Base-by-base conservation (phyloP, 768 basidiomycete species). In the Kwoniella dejecticola region DNA sequence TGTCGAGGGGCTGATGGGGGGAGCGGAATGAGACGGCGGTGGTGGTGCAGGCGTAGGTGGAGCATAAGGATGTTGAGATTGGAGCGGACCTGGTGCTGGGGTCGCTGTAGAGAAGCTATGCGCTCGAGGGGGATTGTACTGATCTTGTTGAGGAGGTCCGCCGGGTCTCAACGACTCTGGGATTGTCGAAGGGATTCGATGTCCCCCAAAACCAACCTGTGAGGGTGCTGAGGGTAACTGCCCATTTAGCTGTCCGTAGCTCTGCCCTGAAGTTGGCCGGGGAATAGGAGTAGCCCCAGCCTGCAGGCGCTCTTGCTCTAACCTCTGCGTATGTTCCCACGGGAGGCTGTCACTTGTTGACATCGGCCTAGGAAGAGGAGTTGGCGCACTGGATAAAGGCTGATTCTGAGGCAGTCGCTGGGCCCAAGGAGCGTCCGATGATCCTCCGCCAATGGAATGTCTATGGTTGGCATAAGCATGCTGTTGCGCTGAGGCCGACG, bases 371-470 rank as follows among this genome's bases (percentile, higher is more conserved):
- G 62, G 64, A 29, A 62, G 62, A 3, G 68, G 71, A n/a, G 68
- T 41, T 4, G 63, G 59, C 13, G 61, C 38, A n/a, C n/a, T n/a
- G 1, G 67, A 47, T 5, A 58, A 57, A 21, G 68, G 61, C 42
- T 70, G 68, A 17, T 48, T 21, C 53, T 70, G 71, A 13, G 67
- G 66, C 26, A 71, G 38, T 1, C 66, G 60, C 7, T 29, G 31
- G 0, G 56, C 57, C 73, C 73, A 75, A 3, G 73, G 73, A 23
- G 68, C 70, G 6, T 71, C 66, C 15, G 42, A 30, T 11, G 54
- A 38, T 3, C 63, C 64, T 13, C 64, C 63, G 27, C 69, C 63
- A 3, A 75, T 40, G 4, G 74, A 75, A 60, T 75, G 74, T 24
- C 74, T 58, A 49, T 75, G 72, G 8, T 17, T 17, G 2, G 55